Percentiles rank a stretch among this genome's conserved stretches.
Conservation (phyloP, 2,329 filamentous ascomycete genomes). For the Microsporum canis region DNA sequence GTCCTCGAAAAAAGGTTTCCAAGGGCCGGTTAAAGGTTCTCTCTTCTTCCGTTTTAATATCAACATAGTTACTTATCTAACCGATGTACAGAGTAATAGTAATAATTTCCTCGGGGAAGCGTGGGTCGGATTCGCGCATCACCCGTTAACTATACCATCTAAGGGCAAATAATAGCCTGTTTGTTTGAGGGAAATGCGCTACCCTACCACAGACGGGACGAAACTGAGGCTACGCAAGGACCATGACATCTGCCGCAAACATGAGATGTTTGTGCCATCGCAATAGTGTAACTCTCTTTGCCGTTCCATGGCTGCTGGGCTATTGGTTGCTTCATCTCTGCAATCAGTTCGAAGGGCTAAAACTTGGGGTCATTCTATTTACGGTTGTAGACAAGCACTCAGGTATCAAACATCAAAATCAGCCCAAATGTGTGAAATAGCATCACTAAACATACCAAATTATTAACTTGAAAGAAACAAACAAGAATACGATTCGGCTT, state of each 20-base stretch:
- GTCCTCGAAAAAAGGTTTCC: neutral
- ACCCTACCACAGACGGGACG: neutral
- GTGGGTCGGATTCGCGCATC: too few relatives aligned
- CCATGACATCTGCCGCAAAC: neutral
- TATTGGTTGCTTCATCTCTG: too few relatives aligned
- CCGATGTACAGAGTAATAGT: neutral
- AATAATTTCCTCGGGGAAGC: too few relatives aligned
- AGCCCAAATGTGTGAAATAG: neutral
- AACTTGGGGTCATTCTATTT: neutral
- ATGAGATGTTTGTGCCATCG: neutral
- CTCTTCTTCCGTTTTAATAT: neutral
- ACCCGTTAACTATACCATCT: neutral
- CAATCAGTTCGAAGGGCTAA: neutral
- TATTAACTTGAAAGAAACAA: neutral
- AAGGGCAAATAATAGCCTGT: neutral
- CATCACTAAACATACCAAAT: neutral
- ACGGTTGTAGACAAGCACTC: neutral
- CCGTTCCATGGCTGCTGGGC: neutral
- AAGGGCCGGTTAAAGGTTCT: neutral
- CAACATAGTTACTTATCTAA: neutral
- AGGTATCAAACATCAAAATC: neutral
- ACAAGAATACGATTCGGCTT: neutral
- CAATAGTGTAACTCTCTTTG: neutral
- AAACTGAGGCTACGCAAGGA: neutral
- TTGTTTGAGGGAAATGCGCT: neutral